Base-by-base conservation (phyloP, 2,329 filamentous ascomycete species). In the Neurospora sp. region DNA sequence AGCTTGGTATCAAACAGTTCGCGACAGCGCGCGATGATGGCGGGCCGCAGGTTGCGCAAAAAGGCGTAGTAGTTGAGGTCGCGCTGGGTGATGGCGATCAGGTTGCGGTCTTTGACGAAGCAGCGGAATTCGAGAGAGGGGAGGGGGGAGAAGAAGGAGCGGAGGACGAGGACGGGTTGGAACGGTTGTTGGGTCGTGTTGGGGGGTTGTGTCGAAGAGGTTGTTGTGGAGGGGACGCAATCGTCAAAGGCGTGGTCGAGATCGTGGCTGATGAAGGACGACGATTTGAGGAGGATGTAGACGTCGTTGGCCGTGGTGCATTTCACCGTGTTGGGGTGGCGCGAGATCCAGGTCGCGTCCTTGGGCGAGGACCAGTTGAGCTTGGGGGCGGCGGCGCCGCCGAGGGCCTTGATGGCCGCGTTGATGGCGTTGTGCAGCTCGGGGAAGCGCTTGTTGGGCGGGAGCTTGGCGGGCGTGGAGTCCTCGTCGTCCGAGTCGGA, bases 291-390 rank as follows among this genome's bases (percentile, higher is more conserved):
- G 0, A 99, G 86, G 17, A 98, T 86, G 78, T 98, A 99, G 66
- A 99, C 88, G 77, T 99, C 96, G 78, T 96, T 96, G 2, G 96
- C 89, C 0, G 89, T 89, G 4, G 89, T 90, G 80, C 96, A 99
- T 79, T 97, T 93, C 82, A 97, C 91, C 66, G 92, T 96, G 80
- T 99, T 99, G 76, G 90, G 80, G 85, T 95, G 78, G 81, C 81
- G 90, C 81, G 86, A 89, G 80, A 99, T 97, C 91, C 93, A 97
- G 28, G 92, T 93, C 9, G 96, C 96, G 78, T 99, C 96, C 79
- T 97, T 97, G 4, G 96, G 96, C 4, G 93, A 90, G 6, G 94
- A 97, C 96, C 96, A 99, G 82, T 98, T 98, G 66, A 99, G 83
- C 80, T 99, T 99, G 0, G 96, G 96, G 1, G 91, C 90, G 9